Evolutionary conservation across 2,329 filamentous ascomycete genomes (phyloP).

Genomic region (Sporothrix humicola): DNA sequence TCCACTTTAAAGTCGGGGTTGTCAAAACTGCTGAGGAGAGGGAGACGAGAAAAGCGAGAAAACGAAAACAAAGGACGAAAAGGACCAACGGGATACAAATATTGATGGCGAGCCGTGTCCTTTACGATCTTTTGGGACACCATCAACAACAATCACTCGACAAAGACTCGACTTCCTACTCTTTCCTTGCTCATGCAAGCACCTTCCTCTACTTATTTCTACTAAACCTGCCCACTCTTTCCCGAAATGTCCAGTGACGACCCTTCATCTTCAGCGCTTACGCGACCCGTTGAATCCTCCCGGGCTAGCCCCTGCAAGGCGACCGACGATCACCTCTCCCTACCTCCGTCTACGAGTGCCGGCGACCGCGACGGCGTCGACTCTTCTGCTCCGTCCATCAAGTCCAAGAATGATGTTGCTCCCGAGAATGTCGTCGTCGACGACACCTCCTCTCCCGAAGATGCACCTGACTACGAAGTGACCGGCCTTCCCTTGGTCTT

Average conservation of each 20-base stretch:
- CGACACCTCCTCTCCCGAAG: neutral
- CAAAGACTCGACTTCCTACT: neutral
- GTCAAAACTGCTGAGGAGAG: neutral
- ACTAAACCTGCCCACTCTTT: neutral
- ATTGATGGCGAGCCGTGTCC: neutral
- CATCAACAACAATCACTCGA: neutral
- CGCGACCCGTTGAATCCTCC: neutral
- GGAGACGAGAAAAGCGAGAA: neutral
- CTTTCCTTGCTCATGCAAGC: neutral
- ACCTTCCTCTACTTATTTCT: neutral
- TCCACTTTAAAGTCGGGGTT: neutral
- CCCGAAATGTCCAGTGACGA: conserved; percentile 5
- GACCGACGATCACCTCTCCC: neutral
- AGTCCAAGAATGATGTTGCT: neutral
- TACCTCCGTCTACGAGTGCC: neutral
- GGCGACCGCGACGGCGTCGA: conserved; percentile 4
- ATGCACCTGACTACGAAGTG: neutral
- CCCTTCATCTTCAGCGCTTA: neutral
- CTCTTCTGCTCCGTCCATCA: neutral
- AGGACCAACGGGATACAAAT: neutral
- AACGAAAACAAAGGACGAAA: neutral
- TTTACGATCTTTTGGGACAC: neutral
- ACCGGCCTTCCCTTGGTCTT: neutral
- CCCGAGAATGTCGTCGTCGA: neutral
- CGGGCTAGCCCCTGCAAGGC: neutral